phyloP scores from a whole-genome alignment of 805 yeast species.

The Lipomyces starkeyi region DNA sequence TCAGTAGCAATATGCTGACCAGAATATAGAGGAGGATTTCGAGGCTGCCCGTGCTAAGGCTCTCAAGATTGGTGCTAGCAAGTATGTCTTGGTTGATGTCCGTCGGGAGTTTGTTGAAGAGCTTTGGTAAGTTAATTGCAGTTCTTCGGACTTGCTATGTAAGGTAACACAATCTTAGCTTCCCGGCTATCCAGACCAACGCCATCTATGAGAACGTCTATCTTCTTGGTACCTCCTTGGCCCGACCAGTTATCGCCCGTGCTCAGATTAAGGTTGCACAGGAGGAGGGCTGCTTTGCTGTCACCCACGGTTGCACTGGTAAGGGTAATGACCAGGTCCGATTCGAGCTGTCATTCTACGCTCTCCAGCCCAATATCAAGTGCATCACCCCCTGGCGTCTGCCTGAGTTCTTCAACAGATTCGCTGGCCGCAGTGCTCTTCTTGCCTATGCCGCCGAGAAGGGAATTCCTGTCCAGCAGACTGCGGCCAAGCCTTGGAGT shows the following conservation, averaged over 20 bases:
- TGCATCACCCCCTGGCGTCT: constrained; percentile 99
- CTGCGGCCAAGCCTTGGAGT: constrained; percentile 99
- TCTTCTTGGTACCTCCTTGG: constrained; percentile 94
- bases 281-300: constrained; percentile 97
- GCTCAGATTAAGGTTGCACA: constrained; percentile 98
- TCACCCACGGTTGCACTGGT: constrained; percentile 99
- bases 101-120: constrained; percentile 93
- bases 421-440: constrained; percentile 97
- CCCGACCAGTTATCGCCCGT: constrained; percentile 98
- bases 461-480: constrained; percentile 93
- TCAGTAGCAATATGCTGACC: neutral
- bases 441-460: constrained; percentile 92
- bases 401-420: constrained; percentile 90
- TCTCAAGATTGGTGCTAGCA: constrained; percentile 94
- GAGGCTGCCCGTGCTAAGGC: constrained; percentile 97
- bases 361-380: constrained; percentile 93
- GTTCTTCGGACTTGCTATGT: neutral
- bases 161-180: constrained; percentile 41
- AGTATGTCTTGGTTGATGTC: constrained; percentile 91
- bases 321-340: constrained; percentile 99
- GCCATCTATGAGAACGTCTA: constrained; percentile 98
- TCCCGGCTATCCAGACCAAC: constrained; percentile 96
- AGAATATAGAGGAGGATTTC: constrained; percentile 84
- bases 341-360: constrained; percentile 96
- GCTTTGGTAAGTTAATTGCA: constrained; percentile 58